phyloP scores from a whole-genome alignment of 495 filamentous ascomycete genomes.

The Podospora pseudopauciseta region DNA sequence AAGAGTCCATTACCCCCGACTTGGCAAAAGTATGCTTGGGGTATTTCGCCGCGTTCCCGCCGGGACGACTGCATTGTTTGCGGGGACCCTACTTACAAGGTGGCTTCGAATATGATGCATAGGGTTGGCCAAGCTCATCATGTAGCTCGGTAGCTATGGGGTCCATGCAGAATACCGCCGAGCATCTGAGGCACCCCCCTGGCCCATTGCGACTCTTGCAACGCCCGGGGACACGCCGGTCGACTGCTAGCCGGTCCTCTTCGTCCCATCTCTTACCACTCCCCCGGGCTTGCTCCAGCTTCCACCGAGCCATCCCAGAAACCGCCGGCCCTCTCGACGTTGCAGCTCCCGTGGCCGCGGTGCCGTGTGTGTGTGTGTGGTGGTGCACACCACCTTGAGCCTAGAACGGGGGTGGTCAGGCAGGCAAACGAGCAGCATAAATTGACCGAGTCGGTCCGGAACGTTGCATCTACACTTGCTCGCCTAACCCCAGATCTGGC shows the following conservation, averaged over 20 bases:
- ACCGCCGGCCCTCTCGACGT: background rate
- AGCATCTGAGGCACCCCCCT: slow-evolving; percentile 21
- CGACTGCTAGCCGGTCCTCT: background rate
- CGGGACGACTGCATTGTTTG: slow-evolving; percentile 32
- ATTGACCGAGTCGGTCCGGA: slow-evolving; percentile 37
- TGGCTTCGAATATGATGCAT: slow-evolving; percentile 9
- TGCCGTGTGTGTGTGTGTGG: background rate
- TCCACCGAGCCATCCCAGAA: slow-evolving; percentile 1
- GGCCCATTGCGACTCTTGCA: slow-evolving; percentile 7
- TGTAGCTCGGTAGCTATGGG: slow-evolving; percentile 2
- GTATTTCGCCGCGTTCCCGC: slow-evolving; percentile 37
- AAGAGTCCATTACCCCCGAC: slow-evolving; percentile 27
- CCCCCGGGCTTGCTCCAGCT: slow-evolving; percentile 10
- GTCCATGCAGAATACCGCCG: slow-evolving; percentile 35
- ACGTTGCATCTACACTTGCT: slow-evolving; percentile 21
- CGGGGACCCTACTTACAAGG: slow-evolving; percentile 14
- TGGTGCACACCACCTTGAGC: background rate
- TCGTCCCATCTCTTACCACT: slow-evolving; percentile 16
- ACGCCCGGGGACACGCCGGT: background rate
- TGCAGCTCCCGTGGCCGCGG: background rate
- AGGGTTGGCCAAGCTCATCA: background rate
- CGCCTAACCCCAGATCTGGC: slow-evolving; percentile 15
- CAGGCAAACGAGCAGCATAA: slow-evolving; percentile 17
- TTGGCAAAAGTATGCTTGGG: slow-evolving; percentile 31
- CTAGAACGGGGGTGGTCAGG: slow-evolving; percentile 14